These are phyloP conservation scores for Acer yangbiense DNA, from an alignment of 345 rosid genomes.

Conservation along the genomic window DNA sequence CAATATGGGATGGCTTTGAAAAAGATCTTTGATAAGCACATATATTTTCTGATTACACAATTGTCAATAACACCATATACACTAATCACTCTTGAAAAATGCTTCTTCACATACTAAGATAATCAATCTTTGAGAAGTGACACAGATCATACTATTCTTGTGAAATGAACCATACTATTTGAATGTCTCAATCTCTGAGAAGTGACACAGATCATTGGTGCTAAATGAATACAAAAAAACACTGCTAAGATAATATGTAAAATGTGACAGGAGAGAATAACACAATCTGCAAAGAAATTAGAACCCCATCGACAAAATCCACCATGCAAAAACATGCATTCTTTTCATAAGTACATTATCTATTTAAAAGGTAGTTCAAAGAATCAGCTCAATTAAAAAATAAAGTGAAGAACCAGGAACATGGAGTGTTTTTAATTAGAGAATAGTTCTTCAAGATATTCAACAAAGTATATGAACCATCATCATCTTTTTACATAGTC, in stretches of 20 bases:
- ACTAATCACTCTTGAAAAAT: not conserved
- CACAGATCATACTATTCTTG: no score
- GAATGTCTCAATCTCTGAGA: no score
- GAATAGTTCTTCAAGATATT: no score
- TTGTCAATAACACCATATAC: not conserved
- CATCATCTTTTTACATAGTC: no score
- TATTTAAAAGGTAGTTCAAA: not conserved
- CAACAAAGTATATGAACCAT: no score
- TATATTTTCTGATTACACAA: not conserved
- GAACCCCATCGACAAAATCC: not conserved
- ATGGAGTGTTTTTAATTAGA: no score
- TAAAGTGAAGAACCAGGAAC: not conserved
- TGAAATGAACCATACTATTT: not conserved
- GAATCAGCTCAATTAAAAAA: not conserved
- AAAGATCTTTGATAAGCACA: not conserved
- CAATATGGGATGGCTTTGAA: no score
- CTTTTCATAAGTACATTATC: not conserved
- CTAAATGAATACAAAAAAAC: no score
- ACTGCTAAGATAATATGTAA: not conserved
- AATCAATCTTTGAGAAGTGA: accelerated
- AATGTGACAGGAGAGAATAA: not conserved
- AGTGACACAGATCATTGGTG: not conserved
- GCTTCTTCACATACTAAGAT: no score
- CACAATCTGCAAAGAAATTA: not conserved
- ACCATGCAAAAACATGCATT: not conserved